Percentiles rank a stretch among this genome's conserved stretches.
Evolutionary conservation across 768 basidiomycete species (phyloP).

Genomic region (Russula griseocarnosa): DNA sequence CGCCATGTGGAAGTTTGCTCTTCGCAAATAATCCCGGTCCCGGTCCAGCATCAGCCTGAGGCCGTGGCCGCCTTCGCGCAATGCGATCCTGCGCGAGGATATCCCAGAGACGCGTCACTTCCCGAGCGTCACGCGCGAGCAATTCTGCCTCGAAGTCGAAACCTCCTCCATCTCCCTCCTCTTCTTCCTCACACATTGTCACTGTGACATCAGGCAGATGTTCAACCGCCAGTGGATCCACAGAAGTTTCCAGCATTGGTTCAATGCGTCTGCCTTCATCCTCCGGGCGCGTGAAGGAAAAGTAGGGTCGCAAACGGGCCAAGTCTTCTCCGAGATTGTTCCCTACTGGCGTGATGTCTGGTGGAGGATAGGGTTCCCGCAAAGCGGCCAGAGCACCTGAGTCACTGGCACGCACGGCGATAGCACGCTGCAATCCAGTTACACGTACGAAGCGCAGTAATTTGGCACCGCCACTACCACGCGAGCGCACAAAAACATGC

Average conservation of each 20-base stretch:
- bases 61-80: slow-evolving; percentile 7
- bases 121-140: slow-evolving; percentile 38
- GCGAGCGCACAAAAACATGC: slow-evolving; percentile 82
- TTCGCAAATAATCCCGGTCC: slow-evolving; percentile 1
- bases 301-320: slow-evolving; percentile 60
- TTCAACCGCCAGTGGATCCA: neutral
- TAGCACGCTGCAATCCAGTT: slow-evolving; percentile 76
- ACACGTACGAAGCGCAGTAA: slow-evolving; percentile 75
- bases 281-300: slow-evolving; percentile 4
- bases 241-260: neutral
- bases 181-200: slow-evolving; percentile 26
- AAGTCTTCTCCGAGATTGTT: slow-evolving; percentile 62
- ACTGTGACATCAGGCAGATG: neutral
- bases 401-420: slow-evolving; percentile 73
- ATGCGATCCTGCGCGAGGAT: slow-evolving; percentile 19
- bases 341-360: slow-evolving; percentile 52
- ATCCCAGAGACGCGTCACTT: slow-evolving; percentile 32
- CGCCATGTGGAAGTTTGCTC: slow-evolving; percentile 44
- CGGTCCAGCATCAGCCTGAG: slow-evolving; percentile 3
- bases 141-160: slow-evolving; percentile 12
- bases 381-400: slow-evolving; percentile 88
- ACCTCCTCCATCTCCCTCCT: slow-evolving; percentile 30
- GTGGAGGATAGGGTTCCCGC: slow-evolving; percentile 63
- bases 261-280: slow-evolving; percentile 29
- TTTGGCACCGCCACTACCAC: slow-evolving; percentile 45